Evolutionary conservation across 257 asterid species (phyloP), one percentile per base, ranked within the genome.

Genomic region (Misopates orontium): DNA sequence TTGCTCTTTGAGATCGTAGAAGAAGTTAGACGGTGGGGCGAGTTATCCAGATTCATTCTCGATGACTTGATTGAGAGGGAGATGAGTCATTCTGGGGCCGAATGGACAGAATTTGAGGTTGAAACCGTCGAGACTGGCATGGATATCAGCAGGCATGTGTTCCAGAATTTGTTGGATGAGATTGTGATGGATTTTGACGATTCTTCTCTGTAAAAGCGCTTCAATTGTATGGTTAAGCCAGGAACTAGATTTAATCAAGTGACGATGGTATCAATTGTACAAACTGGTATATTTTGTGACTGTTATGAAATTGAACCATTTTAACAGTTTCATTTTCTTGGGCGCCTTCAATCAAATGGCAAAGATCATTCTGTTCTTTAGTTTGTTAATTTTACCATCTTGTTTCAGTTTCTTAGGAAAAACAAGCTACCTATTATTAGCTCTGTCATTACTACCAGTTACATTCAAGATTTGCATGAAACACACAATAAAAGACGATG

Each of bases 81-180:
- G 32, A 89, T 92, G 98, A 74, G 86, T 40, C 79, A 18, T 68
- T 72, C 88, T 3, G 65, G 75, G 48, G 83, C 81, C 25, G 86
- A 82, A 56, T 93, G 99, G 99, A 84, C 83, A 0, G 73, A 60
- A 28, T 90, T 84, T 32, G 89, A 82, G 66, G 70, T 56, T 10
- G 97, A 90, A 68, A 77, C 40, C 41, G 78, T 81, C 25, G 92
- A 90, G 75, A 74, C 79, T 12, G 91, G 97, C 19, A 24, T 68
- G 59, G 95, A 80, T 68, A 82, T 93, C 13, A 90, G 80, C 62
- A 70, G 69, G 41, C 66, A 73, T 21, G 70, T 90, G 40, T 73
- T 84, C 51, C 87, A 90, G 70, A 20, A n/a, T 68, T 75, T 93
- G 76, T 75, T 90, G 66, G 89, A 91, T 67, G 99, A 93, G 62